Evolutionary conservation across 345 rosid species (phyloP).

Genomic region (Moricandia moricandioides): DNA sequence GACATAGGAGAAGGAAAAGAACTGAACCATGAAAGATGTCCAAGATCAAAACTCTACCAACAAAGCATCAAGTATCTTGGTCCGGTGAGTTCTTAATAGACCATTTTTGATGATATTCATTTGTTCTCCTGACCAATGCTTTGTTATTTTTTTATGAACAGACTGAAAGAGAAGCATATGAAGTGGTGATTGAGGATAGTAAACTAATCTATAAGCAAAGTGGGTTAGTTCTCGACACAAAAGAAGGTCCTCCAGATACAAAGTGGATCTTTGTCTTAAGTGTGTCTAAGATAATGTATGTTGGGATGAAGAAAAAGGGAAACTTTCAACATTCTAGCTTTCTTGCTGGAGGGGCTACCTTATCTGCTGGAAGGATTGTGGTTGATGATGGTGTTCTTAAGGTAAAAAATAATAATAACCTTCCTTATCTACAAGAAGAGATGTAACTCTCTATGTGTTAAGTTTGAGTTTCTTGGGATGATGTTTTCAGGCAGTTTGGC

Average conservation of each 20-base stretch:
- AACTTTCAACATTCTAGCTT: conserved; percentile 93
- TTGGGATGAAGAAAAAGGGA: conserved; percentile 71
- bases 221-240: conserved; percentile 56
- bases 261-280: conserved; percentile 96
- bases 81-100: conserved; percentile 56
- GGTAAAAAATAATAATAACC: conserved; percentile 42
- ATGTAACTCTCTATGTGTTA: conserved; percentile 4
- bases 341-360: conserved; percentile 87
- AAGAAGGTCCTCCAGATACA: conserved; percentile 51
- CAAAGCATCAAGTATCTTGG: conserved; percentile 96
- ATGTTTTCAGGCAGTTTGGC: conserved; percentile 74
- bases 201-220: conserved; percentile 56
- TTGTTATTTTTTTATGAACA: conserved; percentile 29
- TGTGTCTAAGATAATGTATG: conserved; percentile 62
- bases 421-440: neutral
- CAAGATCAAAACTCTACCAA: conserved; percentile 67
- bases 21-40: conserved; percentile 65
- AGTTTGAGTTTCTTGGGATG: conserved; percentile 25
- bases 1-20: conserved; percentile 87
- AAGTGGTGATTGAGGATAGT: conserved; percentile 54
- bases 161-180: conserved; percentile 66
- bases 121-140: neutral
- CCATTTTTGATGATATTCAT: neutral
- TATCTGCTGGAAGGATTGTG: conserved; percentile 81
- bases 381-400: conserved; percentile 59